Evolutionary conservation across 2,329 filamentous ascomycete species (phyloP).

Genomic region (Fusarium metavorans): DNA sequence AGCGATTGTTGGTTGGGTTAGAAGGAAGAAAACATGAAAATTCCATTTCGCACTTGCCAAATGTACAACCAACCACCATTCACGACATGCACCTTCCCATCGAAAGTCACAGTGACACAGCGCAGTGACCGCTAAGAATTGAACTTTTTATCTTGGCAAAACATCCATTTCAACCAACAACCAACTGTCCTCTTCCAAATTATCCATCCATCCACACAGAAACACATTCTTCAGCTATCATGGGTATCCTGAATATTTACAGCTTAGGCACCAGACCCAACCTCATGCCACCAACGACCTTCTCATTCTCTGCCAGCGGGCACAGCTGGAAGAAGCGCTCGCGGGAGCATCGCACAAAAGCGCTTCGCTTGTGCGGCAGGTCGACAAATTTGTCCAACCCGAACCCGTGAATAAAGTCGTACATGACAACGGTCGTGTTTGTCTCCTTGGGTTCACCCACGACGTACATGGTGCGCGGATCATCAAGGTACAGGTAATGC

Average conservation of each 20-base stretch:
- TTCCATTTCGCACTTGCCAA: background rate
- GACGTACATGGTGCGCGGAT: slow-evolving; percentile 67
- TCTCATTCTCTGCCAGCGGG: slow-evolving; percentile 68
- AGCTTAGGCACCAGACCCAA: slow-evolving; percentile 67
- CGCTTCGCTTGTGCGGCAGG: slow-evolving; percentile 77
- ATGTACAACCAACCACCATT: background rate
- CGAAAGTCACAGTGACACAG: background rate
- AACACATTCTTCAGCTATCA: slow-evolving; percentile 1
- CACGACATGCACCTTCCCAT: background rate
- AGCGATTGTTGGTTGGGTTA: background rate
- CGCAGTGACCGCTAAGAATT: background rate
- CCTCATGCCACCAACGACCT: slow-evolving; percentile 65
- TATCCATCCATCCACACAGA: background rate
- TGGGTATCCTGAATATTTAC: slow-evolving; percentile 46
- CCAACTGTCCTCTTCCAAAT: background rate
- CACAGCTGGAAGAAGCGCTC: slow-evolving; percentile 78
- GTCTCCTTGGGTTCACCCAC: slow-evolving; percentile 80
- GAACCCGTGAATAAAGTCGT: slow-evolving; percentile 81
- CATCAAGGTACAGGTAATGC: slow-evolving; percentile 73
- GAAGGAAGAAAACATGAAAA: background rate
- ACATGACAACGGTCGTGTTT: slow-evolving; percentile 76
- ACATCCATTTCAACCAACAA: background rate
- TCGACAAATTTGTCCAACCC: slow-evolving; percentile 79
- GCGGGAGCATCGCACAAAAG: slow-evolving; percentile 72
- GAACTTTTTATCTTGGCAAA: background rate